Evolutionary conservation across 1,284 basidiomycete genomes (phyloP).

Genomic region (Puccinia triticina): DNA sequence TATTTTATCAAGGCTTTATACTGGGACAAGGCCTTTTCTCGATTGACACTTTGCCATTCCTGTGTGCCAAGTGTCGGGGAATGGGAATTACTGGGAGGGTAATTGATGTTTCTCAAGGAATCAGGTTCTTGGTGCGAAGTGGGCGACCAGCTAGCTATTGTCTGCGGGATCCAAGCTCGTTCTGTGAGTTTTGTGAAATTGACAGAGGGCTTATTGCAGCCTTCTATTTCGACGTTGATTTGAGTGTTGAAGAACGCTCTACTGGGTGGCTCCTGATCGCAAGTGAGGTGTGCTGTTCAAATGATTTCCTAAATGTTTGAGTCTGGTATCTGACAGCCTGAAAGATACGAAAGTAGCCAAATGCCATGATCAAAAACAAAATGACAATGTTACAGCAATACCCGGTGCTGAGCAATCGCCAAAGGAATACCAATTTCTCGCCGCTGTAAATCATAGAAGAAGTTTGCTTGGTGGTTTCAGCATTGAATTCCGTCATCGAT

Average conservation of each 20-base stretch:
- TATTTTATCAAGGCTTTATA: neutral
- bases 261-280: neutral
- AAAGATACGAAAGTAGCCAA: neutral
- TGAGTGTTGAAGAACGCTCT: neutral
- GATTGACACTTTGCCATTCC: neutral
- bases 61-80: neutral
- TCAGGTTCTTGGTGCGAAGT: neutral
- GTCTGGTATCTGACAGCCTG: conserved; percentile 8
- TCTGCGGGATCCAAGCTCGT: too few species aligned
- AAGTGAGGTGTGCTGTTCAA: neutral
- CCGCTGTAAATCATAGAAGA: neutral
- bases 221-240: neutral
- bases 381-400: neutral
- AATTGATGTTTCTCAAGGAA: neutral
- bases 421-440: neutral
- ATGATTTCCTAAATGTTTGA: neutral
- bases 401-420: neutral
- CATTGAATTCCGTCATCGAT: neutral
- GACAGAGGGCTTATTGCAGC: neutral
- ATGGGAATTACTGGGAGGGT: neutral
- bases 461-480: neutral
- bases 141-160: neutral
- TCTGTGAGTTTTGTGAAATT: too few species aligned
- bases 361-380: neutral
- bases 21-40: neutral